Percentiles rank a stretch among this genome's conserved stretches.
Conservation (phyloP, 306 rosid species). For the Rubus idaeus region DNA sequence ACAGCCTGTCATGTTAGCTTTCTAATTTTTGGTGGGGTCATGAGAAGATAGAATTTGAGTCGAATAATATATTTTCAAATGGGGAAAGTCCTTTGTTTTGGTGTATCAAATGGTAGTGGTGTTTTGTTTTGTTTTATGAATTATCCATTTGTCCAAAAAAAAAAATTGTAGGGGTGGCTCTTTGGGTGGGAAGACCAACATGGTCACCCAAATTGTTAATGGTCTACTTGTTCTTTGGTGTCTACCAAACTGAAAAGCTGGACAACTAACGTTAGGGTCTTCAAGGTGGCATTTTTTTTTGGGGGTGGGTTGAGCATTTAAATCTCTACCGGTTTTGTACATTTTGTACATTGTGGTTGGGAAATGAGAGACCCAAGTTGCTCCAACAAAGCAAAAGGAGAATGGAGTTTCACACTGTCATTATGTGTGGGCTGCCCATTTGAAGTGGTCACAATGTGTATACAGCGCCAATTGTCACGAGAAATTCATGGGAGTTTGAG, state of each 20-base stretch:
- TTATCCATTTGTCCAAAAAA: too few relatives aligned
- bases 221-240: conserved; percentile 20
- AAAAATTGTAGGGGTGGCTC: not conserved
- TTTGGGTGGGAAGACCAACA: conserved; percentile 38
- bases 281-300: not conserved
- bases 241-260: not conserved
- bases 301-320: not conserved
- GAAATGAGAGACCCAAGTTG: not conserved
- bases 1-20: conserved; percentile 42
- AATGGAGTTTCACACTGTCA: not conserved
- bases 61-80: not conserved
- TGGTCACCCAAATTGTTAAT: conserved; percentile 27
- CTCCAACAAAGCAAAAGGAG: not conserved
- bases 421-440: not conserved
- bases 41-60: not conserved
- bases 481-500: not conserved
- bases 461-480: not conserved
- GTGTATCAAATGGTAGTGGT: not conserved
- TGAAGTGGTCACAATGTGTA: conserved; percentile 2
- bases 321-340: not conserved
- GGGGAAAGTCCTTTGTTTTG: not conserved
- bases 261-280: not conserved
- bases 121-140: too few relatives aligned
- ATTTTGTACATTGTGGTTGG: not conserved
- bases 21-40: conserved; percentile 8